Evolutionary conservation across 1,284 basidiomycete genomes (phyloP), one percentile per base, ranked within the genome.

Genomic region (Cryptococcus sp.): DNA sequence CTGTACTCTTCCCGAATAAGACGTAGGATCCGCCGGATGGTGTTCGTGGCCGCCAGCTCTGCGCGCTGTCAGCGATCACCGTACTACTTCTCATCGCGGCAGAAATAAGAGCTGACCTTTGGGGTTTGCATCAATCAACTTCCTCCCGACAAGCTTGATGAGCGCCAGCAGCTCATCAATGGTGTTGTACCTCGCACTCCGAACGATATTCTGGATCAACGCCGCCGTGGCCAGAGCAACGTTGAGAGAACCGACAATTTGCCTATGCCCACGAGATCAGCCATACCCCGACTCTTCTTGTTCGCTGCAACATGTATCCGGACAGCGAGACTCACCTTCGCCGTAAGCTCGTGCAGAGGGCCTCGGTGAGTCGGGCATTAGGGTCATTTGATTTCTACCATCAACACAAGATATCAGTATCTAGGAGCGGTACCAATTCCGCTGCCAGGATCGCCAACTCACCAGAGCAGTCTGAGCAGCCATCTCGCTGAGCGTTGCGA

Each of bases 31-130:
- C 93, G 89, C 39, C 93, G 86, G 47, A 95, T 88, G 35, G 93
- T 95, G 75, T 97, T 98, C 15, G 92, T 93, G 44, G 96, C 89
- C 46, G 92, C 89, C 70, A 94, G 89, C 75, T 99, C 95, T 93
- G 69, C 11, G 39, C 41, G 23, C 17, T 22, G 23, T 22, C 46
- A 15, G 25, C 25, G 0, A 15, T 31, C 23, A 39, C 20, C 16
- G 31, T 35, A n/a, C n/a, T n/a, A n/a, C n/a, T n/a, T n/a, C n/a
- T 35, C 31, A 35, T 8, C 22, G 19, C n/a, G n/a, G n/a, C n/a
- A n/a, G n/a, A n/a, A n/a, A n/a, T n/a, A n/a, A n/a, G n/a, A 38
- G n/a, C 77, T 59, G 65, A 93, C 93, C 93, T 86, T 94, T 93
- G 11, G 93, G 91, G 72, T 97, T 93, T 15, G 93, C 91, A 42